phyloP scores from a whole-genome alignment of 176 grass and related monocot genomes.

The Zea luxurians region DNA sequence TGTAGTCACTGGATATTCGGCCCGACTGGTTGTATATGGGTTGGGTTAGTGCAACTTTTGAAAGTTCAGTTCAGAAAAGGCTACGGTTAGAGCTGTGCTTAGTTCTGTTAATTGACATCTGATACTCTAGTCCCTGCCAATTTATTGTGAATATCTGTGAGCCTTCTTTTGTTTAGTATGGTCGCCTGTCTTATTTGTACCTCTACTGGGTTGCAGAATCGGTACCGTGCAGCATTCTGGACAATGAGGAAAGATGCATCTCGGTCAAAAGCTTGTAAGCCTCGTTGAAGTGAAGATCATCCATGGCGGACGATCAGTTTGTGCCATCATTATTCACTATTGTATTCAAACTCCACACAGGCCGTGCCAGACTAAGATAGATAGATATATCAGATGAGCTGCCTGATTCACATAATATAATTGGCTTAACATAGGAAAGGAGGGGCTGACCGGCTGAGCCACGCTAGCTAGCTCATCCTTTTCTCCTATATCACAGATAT shows the following conservation, averaged over 20 bases:
- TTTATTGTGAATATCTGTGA: slow-evolving; percentile 28
- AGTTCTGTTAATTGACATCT: slow-evolving; percentile 27
- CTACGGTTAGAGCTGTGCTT: background rate
- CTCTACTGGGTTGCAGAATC: slow-evolving; percentile 61
- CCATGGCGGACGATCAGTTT: background rate
- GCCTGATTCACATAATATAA: background rate
- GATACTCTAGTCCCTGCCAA: background rate
- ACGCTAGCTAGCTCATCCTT: too few species aligned
- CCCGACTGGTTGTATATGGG: background rate
- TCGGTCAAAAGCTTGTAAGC: slow-evolving; percentile 37
- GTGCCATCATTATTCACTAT: slow-evolving; percentile 12
- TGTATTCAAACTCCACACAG: background rate
- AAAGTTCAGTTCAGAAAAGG: slow-evolving; percentile 10
- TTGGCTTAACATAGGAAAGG: background rate
- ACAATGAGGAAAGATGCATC: slow-evolving; percentile 75
- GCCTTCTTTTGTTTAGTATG: slow-evolving; percentile 3
- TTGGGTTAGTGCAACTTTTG: background rate
- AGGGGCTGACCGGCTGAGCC: too few species aligned
- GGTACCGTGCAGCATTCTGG: slow-evolving; percentile 75
- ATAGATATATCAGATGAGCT: background rate
- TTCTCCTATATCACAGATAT: too few species aligned
- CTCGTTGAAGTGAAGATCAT: background rate
- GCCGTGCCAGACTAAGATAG: background rate
- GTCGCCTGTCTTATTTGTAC: slow-evolving; percentile 24
- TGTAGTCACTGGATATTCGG: background rate